Conservation (phyloP, 495 filamentous ascomycete species). For the Podospora sp. region DNA sequence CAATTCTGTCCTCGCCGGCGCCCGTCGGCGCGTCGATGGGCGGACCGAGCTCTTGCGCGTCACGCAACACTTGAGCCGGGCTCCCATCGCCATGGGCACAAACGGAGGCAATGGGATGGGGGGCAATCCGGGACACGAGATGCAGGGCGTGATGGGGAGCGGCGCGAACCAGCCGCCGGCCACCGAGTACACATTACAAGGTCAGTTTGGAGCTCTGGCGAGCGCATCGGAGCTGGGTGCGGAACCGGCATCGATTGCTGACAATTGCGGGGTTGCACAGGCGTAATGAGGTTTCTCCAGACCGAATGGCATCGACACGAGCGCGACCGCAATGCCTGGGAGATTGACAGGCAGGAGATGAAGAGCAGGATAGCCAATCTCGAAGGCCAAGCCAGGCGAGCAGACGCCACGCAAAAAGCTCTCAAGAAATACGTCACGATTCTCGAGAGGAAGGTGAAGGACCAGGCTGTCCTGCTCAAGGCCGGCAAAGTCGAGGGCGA, state of each 20-base stretch:
- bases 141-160: constrained; percentile 41
- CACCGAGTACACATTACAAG: constrained; percentile 98
- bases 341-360: constrained; percentile 99
- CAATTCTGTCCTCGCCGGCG: constrained; percentile 15
- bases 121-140: constrained; percentile 47
- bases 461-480: constrained; percentile 56
- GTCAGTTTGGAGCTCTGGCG: constrained; percentile 49
- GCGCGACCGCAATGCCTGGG: constrained; percentile 97
- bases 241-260: constrained; percentile 17
- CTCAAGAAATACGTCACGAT: constrained; percentile 87
- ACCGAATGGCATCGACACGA: constrained; percentile 99
- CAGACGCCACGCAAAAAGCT: constrained; percentile 83
- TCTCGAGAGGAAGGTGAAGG: constrained; percentile 85
- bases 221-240: neutral
- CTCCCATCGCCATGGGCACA: constrained; percentile 67
- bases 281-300: constrained; percentile 99
- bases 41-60: constrained; percentile 10
- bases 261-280: constrained; percentile 47
- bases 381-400: constrained; percentile 83
- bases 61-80: constrained; percentile 56
- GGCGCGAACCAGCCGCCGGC: constrained; percentile 68
- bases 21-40: constrained; percentile 31
- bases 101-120: constrained; percentile 62
- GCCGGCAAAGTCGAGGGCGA: constrained; percentile 37
- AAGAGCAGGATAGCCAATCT: constrained; percentile 95